Evolutionary conservation across 768 basidiomycete genomes (phyloP).

Genomic region (Leccinum imitatum): DNA sequence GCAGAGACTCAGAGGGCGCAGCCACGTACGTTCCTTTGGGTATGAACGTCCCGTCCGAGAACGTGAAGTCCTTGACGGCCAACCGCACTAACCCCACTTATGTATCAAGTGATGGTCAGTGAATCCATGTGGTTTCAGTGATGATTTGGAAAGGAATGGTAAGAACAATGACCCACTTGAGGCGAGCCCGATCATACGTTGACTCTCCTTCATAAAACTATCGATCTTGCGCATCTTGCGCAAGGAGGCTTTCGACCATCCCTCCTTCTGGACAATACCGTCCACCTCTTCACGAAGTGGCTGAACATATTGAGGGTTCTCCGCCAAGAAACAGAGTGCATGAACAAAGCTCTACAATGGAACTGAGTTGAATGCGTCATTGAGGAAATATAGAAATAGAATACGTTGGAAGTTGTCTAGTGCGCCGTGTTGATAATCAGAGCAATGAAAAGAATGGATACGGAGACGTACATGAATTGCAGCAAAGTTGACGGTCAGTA

Average conservation of each 20-base stretch:
- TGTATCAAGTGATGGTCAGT: neutral
- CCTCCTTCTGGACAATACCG: neutral
- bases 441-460: neutral
- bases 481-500: neutral
- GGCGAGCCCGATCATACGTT: neutral
- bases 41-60: conserved; percentile 28
- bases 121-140: neutral
- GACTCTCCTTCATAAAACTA: neutral
- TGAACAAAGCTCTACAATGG: neutral
- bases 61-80: conserved; percentile 32
- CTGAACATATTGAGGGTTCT: neutral
- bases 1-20: neutral
- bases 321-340: neutral
- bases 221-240: neutral
- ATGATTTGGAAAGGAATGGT: no score
- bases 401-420: neutral
- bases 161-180: neutral
- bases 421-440: neutral
- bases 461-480: conserved; percentile 16
- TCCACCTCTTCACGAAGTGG: neutral
- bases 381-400: neutral
- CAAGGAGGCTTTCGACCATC: neutral
- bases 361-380: neutral
- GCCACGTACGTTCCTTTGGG: neutral
- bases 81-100: conserved; percentile 33